Percentiles rank a stretch among this genome's conserved stretches.
These are phyloP conservation scores for Musa beccarii DNA, from an alignment of 176 grass and related monocot species.

Conservation along the genomic window DNA sequence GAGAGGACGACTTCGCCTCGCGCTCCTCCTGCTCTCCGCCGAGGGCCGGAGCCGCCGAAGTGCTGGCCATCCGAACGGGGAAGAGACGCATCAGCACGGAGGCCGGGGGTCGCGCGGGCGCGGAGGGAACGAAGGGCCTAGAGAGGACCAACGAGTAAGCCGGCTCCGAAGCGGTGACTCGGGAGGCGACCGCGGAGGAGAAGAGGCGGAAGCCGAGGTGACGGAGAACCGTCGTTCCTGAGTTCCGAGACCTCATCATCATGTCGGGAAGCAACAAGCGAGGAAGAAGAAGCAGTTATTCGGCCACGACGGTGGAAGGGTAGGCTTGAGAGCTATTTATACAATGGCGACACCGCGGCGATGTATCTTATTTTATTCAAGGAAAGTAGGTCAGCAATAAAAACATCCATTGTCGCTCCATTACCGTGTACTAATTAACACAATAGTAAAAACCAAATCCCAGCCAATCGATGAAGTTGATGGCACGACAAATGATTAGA, in stretches of 20 bases:
- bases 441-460: no score
- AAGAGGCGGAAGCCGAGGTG: constrained; percentile 28
- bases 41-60: not conserved
- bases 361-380: no score
- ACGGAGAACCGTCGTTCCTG: constrained; percentile 34
- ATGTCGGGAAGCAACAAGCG: not conserved
- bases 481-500: no score
- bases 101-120: not conserved
- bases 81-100: not conserved
- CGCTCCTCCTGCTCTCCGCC: not conserved
- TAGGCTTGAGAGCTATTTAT: no score
- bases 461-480: no score
- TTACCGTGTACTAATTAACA: no score
- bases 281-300: not conserved
- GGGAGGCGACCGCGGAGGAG: not conserved
- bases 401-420: no score
- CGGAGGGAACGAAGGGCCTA: no score
- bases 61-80: constrained; percentile 4
- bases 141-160: not conserved
- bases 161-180: not conserved
- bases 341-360: no score
- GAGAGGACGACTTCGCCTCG: not conserved
- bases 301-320: no score
- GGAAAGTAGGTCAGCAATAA: no score
- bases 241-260: constrained; percentile 44